These are phyloP conservation scores for Chenopodium formosanum DNA, from an alignment of 148 eudicot species.

Conservation along the genomic window DNA sequence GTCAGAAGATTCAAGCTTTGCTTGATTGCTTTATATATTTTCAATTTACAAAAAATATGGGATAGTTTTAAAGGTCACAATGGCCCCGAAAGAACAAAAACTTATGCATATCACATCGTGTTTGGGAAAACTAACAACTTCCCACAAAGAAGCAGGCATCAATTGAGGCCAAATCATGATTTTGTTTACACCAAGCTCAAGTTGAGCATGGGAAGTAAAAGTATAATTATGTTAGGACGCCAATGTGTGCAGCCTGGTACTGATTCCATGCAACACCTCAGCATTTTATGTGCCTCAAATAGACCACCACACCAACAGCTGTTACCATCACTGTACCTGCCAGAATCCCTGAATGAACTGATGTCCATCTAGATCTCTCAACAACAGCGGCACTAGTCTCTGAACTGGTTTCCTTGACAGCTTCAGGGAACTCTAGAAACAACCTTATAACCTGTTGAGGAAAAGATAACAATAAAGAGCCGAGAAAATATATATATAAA, in stretches of 20 bases:
- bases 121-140: conserved; percentile 2
- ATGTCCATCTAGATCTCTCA: conserved; percentile 37
- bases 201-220: conserved; percentile 13
- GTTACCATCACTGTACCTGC: conserved; percentile 66
- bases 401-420: conserved; percentile 22
- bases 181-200: conserved; percentile 14
- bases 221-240: conserved; percentile 12
- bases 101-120: neutral
- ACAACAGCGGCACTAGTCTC: conserved; percentile 27
- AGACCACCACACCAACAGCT: conserved; percentile 56
- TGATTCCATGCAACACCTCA: neutral
- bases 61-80: neutral
- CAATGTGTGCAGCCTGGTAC: neutral
- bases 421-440: conserved; percentile 66
- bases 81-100: neutral
- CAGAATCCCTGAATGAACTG: conserved; percentile 51
- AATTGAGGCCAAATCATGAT: conserved; percentile 18
- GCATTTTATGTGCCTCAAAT: conserved; percentile 46
- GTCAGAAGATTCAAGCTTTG: neutral
- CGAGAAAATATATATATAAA: neutral
- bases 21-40: conserved; percentile 1
- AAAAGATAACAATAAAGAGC: neutral
- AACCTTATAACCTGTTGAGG: conserved; percentile 67
- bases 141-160: conserved; percentile 5
- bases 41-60: conserved; percentile 27